Percentiles rank a stretch among this genome's conserved stretches.
phyloP scores from a whole-genome alignment of 805 yeast species.

The Zygosaccharomyces pseudorouxii region DNA sequence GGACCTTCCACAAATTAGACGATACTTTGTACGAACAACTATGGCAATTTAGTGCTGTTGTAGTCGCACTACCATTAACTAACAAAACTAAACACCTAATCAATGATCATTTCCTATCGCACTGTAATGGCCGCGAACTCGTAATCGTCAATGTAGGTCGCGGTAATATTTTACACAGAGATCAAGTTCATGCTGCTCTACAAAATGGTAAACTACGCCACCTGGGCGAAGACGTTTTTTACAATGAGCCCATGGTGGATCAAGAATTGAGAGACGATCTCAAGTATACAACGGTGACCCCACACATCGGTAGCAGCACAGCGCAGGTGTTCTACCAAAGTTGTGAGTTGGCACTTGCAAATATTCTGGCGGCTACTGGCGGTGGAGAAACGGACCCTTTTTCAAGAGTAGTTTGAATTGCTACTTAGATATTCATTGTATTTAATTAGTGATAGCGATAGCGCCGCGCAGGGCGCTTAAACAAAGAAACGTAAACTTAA shows the following conservation, averaged over 20 bases:
- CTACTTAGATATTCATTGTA: background rate
- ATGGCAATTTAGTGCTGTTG: constrained; percentile 45
- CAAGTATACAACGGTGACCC: constrained; percentile 49
- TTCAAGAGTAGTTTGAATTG: constrained; percentile 2
- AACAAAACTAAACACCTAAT: constrained; percentile 48
- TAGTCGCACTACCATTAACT: constrained; percentile 55
- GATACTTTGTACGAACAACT: constrained; percentile 35
- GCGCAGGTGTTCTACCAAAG: constrained; percentile 42
- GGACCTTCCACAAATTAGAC: constrained; percentile 37
- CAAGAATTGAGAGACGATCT: constrained; percentile 18
- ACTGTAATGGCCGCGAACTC: constrained; percentile 20
- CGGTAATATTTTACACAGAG: constrained; percentile 51
- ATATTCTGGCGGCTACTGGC: constrained; percentile 15
- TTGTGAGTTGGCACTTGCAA: constrained; percentile 33
- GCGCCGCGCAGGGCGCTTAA: background rate
- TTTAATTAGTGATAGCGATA: background rate
- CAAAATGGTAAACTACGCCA: constrained; percentile 45
- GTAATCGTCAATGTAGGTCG: constrained; percentile 55
- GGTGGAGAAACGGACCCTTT: constrained; percentile 1
- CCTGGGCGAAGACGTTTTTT: constrained; percentile 59
- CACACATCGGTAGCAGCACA: constrained; percentile 61
- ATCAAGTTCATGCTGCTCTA: constrained; percentile 43
- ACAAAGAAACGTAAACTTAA: background rate
- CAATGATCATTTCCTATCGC: constrained; percentile 38
- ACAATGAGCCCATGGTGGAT: constrained; percentile 47